These are phyloP conservation scores for Pseudozyma thailandica DNA, from an alignment of 1,284 basidiomycete species.

Conservation along the genomic window DNA sequence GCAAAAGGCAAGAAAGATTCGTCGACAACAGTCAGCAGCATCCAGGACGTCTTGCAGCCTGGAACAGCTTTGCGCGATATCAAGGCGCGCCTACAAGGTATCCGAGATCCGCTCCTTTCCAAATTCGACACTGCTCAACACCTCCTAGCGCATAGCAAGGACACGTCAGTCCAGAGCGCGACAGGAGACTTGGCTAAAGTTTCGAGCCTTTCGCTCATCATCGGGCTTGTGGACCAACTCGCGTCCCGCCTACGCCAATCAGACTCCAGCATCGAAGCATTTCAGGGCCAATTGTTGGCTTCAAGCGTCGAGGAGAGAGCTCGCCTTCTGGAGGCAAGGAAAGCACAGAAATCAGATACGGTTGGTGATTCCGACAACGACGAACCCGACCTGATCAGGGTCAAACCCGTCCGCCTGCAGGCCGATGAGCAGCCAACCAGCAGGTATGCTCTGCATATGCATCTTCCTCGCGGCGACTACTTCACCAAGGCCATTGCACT, in stretches of 20 bases:
- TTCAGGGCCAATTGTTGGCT: slow-evolving; percentile 22
- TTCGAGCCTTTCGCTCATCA: slow-evolving; percentile 26
- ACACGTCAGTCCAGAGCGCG: slow-evolving; percentile 1
- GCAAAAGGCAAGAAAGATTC: slow-evolving; percentile 1
- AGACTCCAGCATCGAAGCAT: slow-evolving; percentile 14
- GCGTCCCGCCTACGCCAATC: slow-evolving; percentile 27
- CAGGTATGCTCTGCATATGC: slow-evolving; percentile 64
- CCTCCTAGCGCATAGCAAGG: slow-evolving; percentile 1
- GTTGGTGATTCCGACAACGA: neutral
- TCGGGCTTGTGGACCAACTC: slow-evolving; percentile 46
- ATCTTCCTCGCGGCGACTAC: slow-evolving; percentile 61
- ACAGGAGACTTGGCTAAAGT: slow-evolving; percentile 19
- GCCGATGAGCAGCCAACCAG: slow-evolving; percentile 13
- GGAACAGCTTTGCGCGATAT: slow-evolving; percentile 27
- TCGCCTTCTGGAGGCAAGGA: slow-evolving; percentile 14
- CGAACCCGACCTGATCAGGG: neutral
- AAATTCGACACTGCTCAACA: slow-evolving; percentile 16
- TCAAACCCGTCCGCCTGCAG: neutral
- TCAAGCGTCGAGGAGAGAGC: slow-evolving; percentile 27
- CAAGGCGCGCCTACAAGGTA: slow-evolving; percentile 17
- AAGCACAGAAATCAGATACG: slow-evolving; percentile 4
- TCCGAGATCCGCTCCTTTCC: slow-evolving; percentile 25
- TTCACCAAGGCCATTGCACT: slow-evolving; percentile 61
- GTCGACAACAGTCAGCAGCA: neutral
- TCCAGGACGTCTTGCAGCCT: slow-evolving; percentile 18